Percentiles rank a stretch among this genome's conserved stretches.
Evolutionary conservation across 495 filamentous ascomycete species (phyloP).

Genomic region (Neurospora discreta): DNA sequence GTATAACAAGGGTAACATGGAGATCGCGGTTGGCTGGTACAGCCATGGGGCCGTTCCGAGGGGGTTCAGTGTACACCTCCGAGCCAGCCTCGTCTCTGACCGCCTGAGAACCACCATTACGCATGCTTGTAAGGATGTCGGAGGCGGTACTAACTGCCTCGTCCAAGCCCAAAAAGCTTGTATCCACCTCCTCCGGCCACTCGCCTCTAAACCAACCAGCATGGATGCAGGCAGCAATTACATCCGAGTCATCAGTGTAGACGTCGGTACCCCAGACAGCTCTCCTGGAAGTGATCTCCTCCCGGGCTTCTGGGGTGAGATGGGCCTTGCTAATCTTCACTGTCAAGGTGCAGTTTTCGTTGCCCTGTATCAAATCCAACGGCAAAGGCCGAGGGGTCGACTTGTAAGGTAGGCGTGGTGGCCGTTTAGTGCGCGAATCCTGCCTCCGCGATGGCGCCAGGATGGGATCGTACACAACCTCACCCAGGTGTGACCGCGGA

Average conservation of each 20-base stretch:
- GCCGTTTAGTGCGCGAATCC: constrained; percentile 33
- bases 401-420: constrained; percentile 54
- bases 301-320: constrained; percentile 52
- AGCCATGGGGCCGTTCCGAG: constrained; percentile 35
- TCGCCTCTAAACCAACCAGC: constrained; percentile 83
- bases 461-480: constrained; percentile 36
- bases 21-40: constrained; percentile 58
- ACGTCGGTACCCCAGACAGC: constrained; percentile 87
- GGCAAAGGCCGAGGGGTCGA: constrained; percentile 67
- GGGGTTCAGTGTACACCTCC: constrained; percentile 31
- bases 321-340: constrained; percentile 75
- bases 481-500: constrained; percentile 70
- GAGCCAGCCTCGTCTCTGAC: constrained; percentile 7
- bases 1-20: constrained; percentile 72
- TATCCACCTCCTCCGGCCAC: constrained; percentile 64
- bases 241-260: constrained; percentile 93
- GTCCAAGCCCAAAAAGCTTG: constrained; percentile 54
- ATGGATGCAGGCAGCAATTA: constrained; percentile 87
- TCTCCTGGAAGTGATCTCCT: constrained; percentile 68
- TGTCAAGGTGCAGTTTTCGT: constrained; percentile 84
- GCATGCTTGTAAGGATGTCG: not conserved
- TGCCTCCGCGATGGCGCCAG: constrained; percentile 46
- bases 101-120: not conserved
- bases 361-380: constrained; percentile 54
- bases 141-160: constrained; percentile 12